Percentiles rank a stretch among this genome's conserved stretches.
These are phyloP conservation scores for Hyphodiscus sp. DNA, from an alignment of 2,329 filamentous ascomycete genomes.

Conservation along the genomic window DNA sequence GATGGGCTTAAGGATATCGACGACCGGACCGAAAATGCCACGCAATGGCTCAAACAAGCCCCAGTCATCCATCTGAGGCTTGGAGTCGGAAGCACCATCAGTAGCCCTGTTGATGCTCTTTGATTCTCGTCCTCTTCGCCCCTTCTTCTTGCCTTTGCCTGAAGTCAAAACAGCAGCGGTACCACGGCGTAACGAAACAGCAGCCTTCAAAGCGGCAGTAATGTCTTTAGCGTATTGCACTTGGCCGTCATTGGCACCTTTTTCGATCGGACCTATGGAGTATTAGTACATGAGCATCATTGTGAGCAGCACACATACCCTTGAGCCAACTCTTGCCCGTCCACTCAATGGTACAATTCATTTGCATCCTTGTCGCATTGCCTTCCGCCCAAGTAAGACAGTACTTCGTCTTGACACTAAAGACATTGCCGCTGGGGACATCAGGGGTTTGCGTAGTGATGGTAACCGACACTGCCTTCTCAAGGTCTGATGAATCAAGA, in stretches of 20 bases:
- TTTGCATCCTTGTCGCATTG: conserved; percentile 76
- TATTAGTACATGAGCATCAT: conserved; percentile 1
- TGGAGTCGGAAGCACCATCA: conserved; percentile 28
- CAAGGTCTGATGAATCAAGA: conserved; percentile 78
- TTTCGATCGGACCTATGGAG: conserved; percentile 78
- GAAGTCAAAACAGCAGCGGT: conserved; percentile 40
- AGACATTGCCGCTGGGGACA: conserved; percentile 89
- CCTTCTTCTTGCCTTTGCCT: conserved; percentile 50
- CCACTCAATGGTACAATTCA: conserved; percentile 93
- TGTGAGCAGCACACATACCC: conserved; percentile 47
- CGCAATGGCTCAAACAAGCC: conserved; percentile 76
- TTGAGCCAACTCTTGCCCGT: conserved; percentile 97
- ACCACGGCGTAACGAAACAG: conserved; percentile 60
- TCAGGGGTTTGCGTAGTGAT: conserved; percentile 86
- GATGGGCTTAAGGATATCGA: conserved; percentile 63
- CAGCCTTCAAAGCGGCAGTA: conserved; percentile 64
- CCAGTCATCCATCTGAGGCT: conserved; percentile 51
- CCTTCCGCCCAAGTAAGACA: conserved; percentile 88
- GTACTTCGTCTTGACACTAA: conserved; percentile 88
- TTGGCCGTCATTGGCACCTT: conserved; percentile 89
- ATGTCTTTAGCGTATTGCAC: conserved; percentile 75
- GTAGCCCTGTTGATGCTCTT: conserved; percentile 37
- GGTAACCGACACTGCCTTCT: conserved; percentile 78
- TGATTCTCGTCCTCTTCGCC: conserved; percentile 38
- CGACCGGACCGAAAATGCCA: conserved; percentile 60